phyloP scores from a whole-genome alignment of 1,139 yeast genomes.

The Eremothecium gossypii region DNA sequence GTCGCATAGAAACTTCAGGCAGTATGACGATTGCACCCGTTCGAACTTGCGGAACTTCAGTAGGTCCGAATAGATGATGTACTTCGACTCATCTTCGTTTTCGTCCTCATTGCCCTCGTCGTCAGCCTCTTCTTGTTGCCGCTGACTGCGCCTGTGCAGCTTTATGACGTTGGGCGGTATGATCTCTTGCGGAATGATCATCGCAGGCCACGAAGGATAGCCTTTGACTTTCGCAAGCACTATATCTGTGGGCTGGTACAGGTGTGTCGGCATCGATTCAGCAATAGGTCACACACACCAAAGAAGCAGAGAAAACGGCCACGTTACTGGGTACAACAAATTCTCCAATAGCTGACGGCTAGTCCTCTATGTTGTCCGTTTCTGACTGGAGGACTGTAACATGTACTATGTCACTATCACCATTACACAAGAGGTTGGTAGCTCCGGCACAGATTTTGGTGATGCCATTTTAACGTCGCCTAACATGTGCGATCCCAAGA shows the following conservation, averaged over 20 bases:
- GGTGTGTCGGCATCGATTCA: constrained; percentile 2
- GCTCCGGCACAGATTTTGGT: too few species aligned
- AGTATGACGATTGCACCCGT: constrained; percentile 17
- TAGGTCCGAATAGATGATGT: constrained; percentile 18
- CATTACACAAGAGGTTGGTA: too few species aligned
- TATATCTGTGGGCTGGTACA: constrained; percentile 32
- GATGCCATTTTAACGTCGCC: too few species aligned
- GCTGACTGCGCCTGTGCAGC: constrained; percentile 12
- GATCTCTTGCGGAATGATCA: constrained; percentile 50
- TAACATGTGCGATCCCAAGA: too few species aligned
- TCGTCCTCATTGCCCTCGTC: constrained; percentile 20
- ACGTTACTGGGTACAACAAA: too few species aligned
- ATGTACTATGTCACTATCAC: too few species aligned
- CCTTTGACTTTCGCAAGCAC: constrained; percentile 72
- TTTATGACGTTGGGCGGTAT: constrained; percentile 46
- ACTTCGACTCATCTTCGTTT: constrained; percentile 24
- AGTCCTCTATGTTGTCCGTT: too few species aligned
- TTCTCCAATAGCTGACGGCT: too few species aligned
- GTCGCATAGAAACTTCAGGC: constrained; percentile 29
- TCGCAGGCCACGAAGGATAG: constrained; percentile 77
- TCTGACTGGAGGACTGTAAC: too few species aligned
- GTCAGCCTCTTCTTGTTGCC: constrained; percentile 17
- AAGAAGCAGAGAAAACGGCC: too few species aligned
- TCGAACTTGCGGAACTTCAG: constrained; percentile 22
- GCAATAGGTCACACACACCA: too few species aligned